A percentile compares a stretch with the other conserved stretches of the same genome.
Conservation (phyloP, 78 protist species). For the Dictyostelium discoideum region DNA sequence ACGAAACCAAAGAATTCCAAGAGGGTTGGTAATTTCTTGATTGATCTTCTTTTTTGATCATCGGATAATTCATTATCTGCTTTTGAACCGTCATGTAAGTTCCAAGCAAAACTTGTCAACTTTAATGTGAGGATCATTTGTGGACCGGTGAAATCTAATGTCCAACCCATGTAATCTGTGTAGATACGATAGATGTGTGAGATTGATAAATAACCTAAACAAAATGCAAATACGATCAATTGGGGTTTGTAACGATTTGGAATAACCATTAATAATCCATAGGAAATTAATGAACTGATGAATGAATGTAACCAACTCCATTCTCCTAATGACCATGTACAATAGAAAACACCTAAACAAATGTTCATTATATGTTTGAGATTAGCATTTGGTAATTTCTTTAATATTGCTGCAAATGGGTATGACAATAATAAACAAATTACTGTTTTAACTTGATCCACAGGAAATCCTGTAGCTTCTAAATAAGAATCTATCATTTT, state of each 20-base stretch:
- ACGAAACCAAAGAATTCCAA: slow-evolving; percentile 83
- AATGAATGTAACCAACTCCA: slow-evolving; percentile 79
- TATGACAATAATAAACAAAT: slow-evolving; percentile 65
- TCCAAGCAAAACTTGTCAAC: slow-evolving; percentile 82
- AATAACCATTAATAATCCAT: slow-evolving; percentile 20
- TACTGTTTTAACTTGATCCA: slow-evolving; percentile 74
- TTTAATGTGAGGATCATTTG: slow-evolving; percentile 86
- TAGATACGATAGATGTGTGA: slow-evolving; percentile 65
- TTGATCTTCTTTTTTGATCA: slow-evolving; percentile 70
- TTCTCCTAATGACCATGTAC: slow-evolving; percentile 49
- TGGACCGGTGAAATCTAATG: slow-evolving; percentile 71
- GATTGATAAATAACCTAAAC: slow-evolving; percentile 58
- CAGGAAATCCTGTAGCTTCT: slow-evolving; percentile 35
- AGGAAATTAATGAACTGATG: slow-evolving; percentile 15
- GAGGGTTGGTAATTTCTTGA: slow-evolving; percentile 73
- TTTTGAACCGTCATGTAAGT: slow-evolving; percentile 73
- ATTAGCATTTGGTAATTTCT: slow-evolving; percentile 31
- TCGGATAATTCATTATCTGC: slow-evolving; percentile 36
- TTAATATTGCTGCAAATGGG: slow-evolving; percentile 52
- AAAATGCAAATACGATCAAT: slow-evolving; percentile 53
- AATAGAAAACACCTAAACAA: slow-evolving; percentile 38
- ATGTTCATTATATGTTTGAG: slow-evolving; percentile 64
- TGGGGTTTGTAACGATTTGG: slow-evolving; percentile 51
- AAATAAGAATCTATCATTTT: not conserved
- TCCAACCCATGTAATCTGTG: slow-evolving; percentile 80